phyloP scores from a whole-genome alignment of 192 early-diverging fungal genomes.

The Backusella westeae region DNA sequence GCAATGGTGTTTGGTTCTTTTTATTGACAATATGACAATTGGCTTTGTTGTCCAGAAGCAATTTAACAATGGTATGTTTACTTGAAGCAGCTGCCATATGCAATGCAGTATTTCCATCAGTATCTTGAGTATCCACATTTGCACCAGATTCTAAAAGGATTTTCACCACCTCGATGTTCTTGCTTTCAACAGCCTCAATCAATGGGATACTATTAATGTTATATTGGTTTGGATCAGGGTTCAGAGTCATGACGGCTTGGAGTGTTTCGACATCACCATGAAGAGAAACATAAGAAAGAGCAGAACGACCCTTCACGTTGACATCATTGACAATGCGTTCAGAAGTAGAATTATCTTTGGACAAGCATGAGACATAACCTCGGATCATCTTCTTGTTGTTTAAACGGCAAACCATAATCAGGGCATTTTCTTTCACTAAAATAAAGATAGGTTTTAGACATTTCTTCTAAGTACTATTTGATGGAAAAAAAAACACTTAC shows the following conservation, averaged over 20 bases:
- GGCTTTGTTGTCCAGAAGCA: constrained; percentile 44
- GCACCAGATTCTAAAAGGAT: constrained; percentile 19
- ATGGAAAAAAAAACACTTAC: not conserved
- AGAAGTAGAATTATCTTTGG: not conserved
- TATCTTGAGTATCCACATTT: not conserved
- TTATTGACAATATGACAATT: constrained; percentile 20
- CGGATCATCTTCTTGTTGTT: not conserved
- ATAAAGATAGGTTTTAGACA: not conserved
- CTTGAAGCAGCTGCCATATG: constrained; percentile 43
- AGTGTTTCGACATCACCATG: constrained; percentile 12
- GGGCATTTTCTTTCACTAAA: constrained; percentile 13
- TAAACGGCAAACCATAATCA: not conserved
- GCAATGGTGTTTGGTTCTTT: constrained; percentile 42
- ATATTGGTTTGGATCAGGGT: constrained; percentile 16
- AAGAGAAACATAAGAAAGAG: constrained; percentile 12
- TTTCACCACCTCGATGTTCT: constrained; percentile 3
- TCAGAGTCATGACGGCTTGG: not conserved
- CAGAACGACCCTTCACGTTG: not conserved
- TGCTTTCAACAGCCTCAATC: constrained; percentile 14
- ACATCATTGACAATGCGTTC: constrained; percentile 12
- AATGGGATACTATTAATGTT: constrained; percentile 1
- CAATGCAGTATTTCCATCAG: constrained; percentile 28
- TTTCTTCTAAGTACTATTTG: not conserved
- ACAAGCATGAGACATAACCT: not conserved
- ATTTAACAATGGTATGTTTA: constrained; percentile 39